Base-by-base conservation (phyloP, 768 basidiomycete genomes). In the Kwoniella heveanensis region DNA sequence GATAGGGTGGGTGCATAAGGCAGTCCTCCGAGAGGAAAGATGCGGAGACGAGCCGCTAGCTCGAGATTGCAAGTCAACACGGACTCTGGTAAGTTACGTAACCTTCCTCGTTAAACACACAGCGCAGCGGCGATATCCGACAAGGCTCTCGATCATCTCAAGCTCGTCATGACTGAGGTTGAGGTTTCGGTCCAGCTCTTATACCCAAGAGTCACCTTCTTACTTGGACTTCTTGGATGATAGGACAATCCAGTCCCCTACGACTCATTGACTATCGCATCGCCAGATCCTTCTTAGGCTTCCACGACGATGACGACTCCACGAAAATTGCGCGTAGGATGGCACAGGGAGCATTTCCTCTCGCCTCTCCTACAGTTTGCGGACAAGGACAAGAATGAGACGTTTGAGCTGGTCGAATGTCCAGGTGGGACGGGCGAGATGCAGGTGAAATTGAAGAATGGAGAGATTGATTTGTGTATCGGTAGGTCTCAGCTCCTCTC, bases 341-440 rank as follows among this genome's bases (percentile, higher is more conserved):
- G 77, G 77, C 78, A 79, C 60, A 62, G 78, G 3, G 78, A 79
- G 50, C 93, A 96, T 79, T 97, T 97, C 81, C 90, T 90, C 17
- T 90, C 90, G 0, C 95, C 95, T 0, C 83, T 99, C 17, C 85
- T 98, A 1, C 93, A 95, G 76, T 91, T 88, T 72, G 87, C 88
- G 1, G 86, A 85, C 24, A 90, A 95, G 71, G 81, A 84, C 22
- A 59, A 58, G 15, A 86, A 85, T 5, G 81, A 85, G 77, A 89
- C 90, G 0, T 92, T 97, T 77, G 86, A 85, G 4, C 84, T 97
- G 7, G 86, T 94, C 17, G 91, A 92, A 81, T 96, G 93, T 79
- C 93, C 93, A 9, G 79, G 80, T 36, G 81, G 80, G 24, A 82
- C 80, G 1, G 81, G 81, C 2, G 79, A 82, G 64, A 82, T 82